These are phyloP conservation scores for Carex parvula DNA, from an alignment of 176 grass and related monocot genomes.

Conservation along the genomic window DNA sequence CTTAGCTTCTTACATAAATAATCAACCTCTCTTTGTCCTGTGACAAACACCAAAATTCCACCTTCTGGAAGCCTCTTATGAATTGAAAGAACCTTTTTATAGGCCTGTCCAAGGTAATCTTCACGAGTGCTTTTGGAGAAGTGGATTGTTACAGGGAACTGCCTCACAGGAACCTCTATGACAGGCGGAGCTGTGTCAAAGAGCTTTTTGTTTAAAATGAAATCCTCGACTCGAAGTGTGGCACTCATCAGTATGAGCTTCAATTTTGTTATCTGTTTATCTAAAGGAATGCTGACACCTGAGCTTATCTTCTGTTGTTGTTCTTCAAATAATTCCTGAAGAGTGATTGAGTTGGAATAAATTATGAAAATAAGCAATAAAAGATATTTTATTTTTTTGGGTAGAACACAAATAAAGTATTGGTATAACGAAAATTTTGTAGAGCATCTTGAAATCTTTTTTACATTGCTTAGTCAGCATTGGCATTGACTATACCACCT, in stretches of 20 bases:
- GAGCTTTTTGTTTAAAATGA: slow-evolving; percentile 77
- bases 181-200: slow-evolving; percentile 66
- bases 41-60: slow-evolving; percentile 96
- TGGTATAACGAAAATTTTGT: not conserved
- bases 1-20: slow-evolving; percentile 72
- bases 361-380: not conserved
- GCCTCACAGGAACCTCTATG: slow-evolving; percentile 71
- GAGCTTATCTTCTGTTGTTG: slow-evolving; percentile 58
- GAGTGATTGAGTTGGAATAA: slow-evolving; percentile 15
- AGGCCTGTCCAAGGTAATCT: slow-evolving; percentile 87
- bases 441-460: not conserved
- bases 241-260: slow-evolving; percentile 98
- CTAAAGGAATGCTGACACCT: slow-evolving; percentile 42
- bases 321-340: slow-evolving; percentile 48
- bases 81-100: slow-evolving; percentile 84
- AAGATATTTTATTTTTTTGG: not conserved
- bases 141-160: slow-evolving; percentile 84
- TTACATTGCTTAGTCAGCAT: not conserved
- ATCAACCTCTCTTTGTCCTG: slow-evolving; percentile 92
- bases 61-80: slow-evolving; percentile 86
- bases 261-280: slow-evolving; percentile 62
- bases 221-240: slow-evolving; percentile 83
- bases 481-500: not conserved
- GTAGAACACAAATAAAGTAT: not conserved
- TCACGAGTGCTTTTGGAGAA: slow-evolving; percentile 77